Evolutionary conservation across 345 rosid species (phyloP).

Genomic region (Murraya paniculata): DNA sequence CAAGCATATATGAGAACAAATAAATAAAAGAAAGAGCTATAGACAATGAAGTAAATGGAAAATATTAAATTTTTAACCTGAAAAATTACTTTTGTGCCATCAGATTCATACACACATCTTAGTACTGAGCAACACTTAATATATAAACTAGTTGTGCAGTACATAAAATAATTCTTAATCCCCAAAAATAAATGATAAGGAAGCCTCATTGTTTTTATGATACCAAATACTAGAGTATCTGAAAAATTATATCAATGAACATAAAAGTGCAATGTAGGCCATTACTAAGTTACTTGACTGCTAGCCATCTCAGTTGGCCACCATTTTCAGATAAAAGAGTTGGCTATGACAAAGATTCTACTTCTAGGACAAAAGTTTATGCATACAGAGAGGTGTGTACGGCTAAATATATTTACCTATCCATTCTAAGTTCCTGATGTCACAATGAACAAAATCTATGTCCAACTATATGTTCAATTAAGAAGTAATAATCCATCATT

Average conservation of each 20-base stretch:
- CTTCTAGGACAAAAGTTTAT: not conserved
- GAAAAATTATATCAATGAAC: not conserved
- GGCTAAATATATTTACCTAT: slow-evolving; percentile 48
- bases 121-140: not conserved
- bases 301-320: not conserved
- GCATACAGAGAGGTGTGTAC: not conserved
- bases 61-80: not conserved
- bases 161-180: not conserved
- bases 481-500: slow-evolving; percentile 14
- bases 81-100: not conserved
- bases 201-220: not conserved
- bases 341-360: not conserved
- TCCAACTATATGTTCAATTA: slow-evolving; percentile 56
- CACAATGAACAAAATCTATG: slow-evolving; percentile 69
- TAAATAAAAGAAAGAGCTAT: not conserved
- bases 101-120: slow-evolving; percentile 1
- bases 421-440: slow-evolving; percentile 54
- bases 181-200: not conserved
- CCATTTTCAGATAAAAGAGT: not conserved
- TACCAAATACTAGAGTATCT: not conserved
- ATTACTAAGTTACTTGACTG: not conserved
- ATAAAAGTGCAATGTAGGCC: not conserved
- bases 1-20: not conserved
- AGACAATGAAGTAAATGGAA: slow-evolving; percentile 1
- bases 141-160: slow-evolving; percentile 1